phyloP scores from a whole-genome alignment of 2,329 filamentous ascomycete species.

The Talaromyces sp. region DNA sequence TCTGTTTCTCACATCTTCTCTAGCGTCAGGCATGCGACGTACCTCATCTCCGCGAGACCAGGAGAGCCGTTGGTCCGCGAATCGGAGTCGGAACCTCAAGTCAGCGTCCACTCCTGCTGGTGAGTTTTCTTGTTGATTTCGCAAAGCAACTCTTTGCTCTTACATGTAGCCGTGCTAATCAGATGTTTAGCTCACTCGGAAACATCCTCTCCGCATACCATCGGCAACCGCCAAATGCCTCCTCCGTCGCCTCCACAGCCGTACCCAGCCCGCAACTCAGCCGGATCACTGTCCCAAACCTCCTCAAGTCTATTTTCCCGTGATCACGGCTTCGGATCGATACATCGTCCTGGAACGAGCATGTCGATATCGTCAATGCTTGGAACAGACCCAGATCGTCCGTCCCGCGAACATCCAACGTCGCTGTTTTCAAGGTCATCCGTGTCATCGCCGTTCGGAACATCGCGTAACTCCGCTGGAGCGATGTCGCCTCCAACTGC shows the following conservation, averaged over 20 bases:
- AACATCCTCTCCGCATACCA: conserved; percentile 32
- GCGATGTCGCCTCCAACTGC: conserved; percentile 45
- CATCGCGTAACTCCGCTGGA: conserved; percentile 31
- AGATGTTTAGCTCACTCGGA: conserved; percentile 20
- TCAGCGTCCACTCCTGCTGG: conserved; percentile 33
- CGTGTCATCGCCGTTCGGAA: conserved; percentile 30
- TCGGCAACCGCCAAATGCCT: conserved; percentile 47
- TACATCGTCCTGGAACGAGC: conserved; percentile 57
- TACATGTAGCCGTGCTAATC: background rate
- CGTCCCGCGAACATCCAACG: conserved; percentile 45
- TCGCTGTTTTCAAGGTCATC: conserved; percentile 49
- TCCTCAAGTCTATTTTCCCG: conserved; percentile 45
- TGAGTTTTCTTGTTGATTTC: conserved; percentile 28
- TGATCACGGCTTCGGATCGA: conserved; percentile 52
- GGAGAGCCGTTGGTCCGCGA: conserved; percentile 34
- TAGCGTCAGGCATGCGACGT: conserved; percentile 36
- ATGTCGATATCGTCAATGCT: conserved; percentile 75
- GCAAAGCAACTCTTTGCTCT: background rate
- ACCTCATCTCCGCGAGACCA: conserved; percentile 32
- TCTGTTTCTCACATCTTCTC: conserved; percentile 4
- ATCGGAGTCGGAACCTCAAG: conserved; percentile 34
- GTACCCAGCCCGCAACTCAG: conserved; percentile 41
- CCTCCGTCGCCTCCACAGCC: conserved; percentile 51
- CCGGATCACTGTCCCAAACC: conserved; percentile 38
- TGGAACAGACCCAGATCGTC: conserved; percentile 51